Percentiles rank a stretch among this genome's conserved stretches.
Evolutionary conservation across 2,329 filamentous ascomycete species (phyloP).

Genomic region (Amesomyces nigricolor): DNA sequence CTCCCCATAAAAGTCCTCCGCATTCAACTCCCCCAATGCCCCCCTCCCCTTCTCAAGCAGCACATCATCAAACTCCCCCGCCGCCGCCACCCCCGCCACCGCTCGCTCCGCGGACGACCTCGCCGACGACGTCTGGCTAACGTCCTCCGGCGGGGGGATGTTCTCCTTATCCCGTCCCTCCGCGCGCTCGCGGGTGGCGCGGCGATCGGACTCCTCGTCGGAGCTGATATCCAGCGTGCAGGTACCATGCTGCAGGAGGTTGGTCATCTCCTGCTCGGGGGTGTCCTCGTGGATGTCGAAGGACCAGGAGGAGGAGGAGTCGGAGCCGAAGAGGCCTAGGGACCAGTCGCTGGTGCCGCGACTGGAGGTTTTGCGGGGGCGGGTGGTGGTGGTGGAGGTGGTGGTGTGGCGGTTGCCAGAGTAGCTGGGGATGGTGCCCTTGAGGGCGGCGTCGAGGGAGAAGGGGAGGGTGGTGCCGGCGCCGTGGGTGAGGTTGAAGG

Average conservation of each 20-base stretch:
- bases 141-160: conserved; percentile 65
- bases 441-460: conserved; percentile 77
- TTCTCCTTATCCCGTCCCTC: conserved; percentile 85
- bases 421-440: conserved; percentile 64
- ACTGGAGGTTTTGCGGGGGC: background rate
- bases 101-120: conserved; percentile 35
- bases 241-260: conserved; percentile 86
- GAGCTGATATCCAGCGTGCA: conserved; percentile 82
- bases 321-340: conserved; percentile 37
- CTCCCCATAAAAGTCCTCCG: conserved; percentile 60
- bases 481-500: conserved; percentile 42
- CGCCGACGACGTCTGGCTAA: conserved; percentile 49
- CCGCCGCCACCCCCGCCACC: conserved; percentile 27
- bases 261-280: conserved; percentile 83
- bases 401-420: conserved; percentile 34
- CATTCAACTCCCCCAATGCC: conserved; percentile 62
- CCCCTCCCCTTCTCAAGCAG: conserved; percentile 58
- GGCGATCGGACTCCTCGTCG: conserved; percentile 67
- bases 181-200: conserved; percentile 45
- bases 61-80: conserved; percentile 45
- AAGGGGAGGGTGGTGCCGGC: conserved; percentile 55
- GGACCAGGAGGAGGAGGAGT: conserved; percentile 66
- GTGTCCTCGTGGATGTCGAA: conserved; percentile 96
- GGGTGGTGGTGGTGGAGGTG: conserved; percentile 26
- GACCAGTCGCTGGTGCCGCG: conserved; percentile 15